phyloP scores from a whole-genome alignment of 1,284 basidiomycete genomes.

The Pyrrhoderma lamaoense region DNA sequence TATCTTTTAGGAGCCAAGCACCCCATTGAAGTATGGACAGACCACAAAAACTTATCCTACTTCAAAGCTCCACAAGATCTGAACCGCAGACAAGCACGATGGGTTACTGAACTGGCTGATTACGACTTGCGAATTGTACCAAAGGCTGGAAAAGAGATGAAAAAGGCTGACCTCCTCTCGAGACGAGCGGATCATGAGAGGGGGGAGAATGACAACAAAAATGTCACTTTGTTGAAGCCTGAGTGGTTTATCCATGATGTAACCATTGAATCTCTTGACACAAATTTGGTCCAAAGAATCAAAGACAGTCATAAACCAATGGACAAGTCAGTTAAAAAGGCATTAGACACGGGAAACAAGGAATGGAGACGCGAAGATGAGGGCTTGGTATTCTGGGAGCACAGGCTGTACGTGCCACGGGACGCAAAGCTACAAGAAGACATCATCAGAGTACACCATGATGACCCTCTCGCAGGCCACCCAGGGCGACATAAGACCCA shows the following conservation, averaged over 20 bases:
- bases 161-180: no score
- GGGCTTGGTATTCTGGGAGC: constrained; percentile 8
- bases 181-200: constrained; percentile 25
- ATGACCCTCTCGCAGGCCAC: constrained; percentile 13
- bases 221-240: neutral
- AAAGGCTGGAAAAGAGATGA: no score
- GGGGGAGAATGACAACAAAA: constrained; percentile 2
- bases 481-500: constrained; percentile 17
- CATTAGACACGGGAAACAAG: neutral
- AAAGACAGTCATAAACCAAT: no score
- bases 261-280: no score
- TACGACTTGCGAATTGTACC: no score
- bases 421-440: neutral
- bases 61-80: constrained; percentile 26
- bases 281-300: no score
- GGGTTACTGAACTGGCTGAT: no score
- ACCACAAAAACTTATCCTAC: constrained; percentile 29
- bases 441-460: constrained; percentile 15
- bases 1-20: neutral
- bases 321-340: no score
- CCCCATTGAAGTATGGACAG: constrained; percentile 23
- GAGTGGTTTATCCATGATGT: neutral
- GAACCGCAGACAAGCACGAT: no score
- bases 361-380: constrained; percentile 1
- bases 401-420: constrained; percentile 16